Base-by-base conservation (phyloP, 495 filamentous ascomycete genomes). In the Neurospora sp. region DNA sequence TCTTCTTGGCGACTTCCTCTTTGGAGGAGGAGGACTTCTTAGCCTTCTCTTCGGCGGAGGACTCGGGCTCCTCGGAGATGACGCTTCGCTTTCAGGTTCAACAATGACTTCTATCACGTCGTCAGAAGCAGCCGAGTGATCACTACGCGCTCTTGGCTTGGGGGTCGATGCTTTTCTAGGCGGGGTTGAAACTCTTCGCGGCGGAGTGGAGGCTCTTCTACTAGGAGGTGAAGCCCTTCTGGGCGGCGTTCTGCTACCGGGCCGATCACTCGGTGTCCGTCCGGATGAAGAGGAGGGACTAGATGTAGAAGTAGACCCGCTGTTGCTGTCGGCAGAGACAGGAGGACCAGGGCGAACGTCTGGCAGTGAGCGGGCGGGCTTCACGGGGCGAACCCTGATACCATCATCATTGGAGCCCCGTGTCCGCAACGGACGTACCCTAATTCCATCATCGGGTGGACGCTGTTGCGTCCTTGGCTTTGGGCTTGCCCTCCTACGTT, bases 61-160 rank as follows among this genome's bases (percentile, higher is more conserved):
- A 66, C 53, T 66, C 7, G 53, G 53, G 27, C 53, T 66, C 27
- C 53, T 16, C 53, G 12, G 3, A 9, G 11, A 79, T 81, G 39
- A 71, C 74, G 14, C 71, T 40, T 78, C 77, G 16, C 79, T 76
- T 69, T 81, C 81, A 4, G 74, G 41, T 8, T 84, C 80, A 70
- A 83, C 80, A 31, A 75, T 76, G 4, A 77, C 76, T 78, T 87
- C 66, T 83, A 88, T 79, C 81, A 86, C 70, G 80, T 87, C 75
- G 82, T 80, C 79, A 85, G 85, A 71, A 83, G 88, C 75, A 78
- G 53, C 53, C 53, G 53, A 66, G 53, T 66, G 14, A 7, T 35
- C 53, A 66, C 53, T 66, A 66, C 53, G 53, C 53, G 75, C 14
- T 76, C 78, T 31, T 77, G 77, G 69, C 75, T 74, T 53, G 73